Evolutionary conservation across 306 rosid genomes (phyloP).

Genomic region (Vigna unguiculata): DNA sequence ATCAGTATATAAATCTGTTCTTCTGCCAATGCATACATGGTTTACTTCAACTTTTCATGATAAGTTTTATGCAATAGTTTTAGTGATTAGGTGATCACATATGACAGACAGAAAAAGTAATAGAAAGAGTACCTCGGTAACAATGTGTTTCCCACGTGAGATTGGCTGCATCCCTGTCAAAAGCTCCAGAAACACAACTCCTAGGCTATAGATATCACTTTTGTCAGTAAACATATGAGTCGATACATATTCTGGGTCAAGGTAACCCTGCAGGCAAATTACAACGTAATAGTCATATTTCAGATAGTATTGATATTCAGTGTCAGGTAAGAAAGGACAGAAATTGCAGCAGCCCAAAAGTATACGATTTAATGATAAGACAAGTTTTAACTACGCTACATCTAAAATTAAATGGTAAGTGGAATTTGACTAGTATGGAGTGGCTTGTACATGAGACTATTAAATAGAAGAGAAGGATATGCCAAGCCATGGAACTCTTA

Average conservation of each 20-base stretch:
- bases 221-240: slow-evolving; percentile 77
- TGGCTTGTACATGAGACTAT: neutral
- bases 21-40: neutral
- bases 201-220: slow-evolving; percentile 78
- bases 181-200: slow-evolving; percentile 75
- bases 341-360: neutral
- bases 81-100: neutral
- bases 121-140: slow-evolving; percentile 62
- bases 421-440: neutral
- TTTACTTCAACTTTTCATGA: neutral
- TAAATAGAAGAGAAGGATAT: neutral
- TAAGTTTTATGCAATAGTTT: neutral
- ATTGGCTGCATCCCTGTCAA: slow-evolving; percentile 70
- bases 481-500: neutral
- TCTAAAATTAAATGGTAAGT: neutral
- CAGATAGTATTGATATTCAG: neutral
- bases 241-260: slow-evolving; percentile 76
- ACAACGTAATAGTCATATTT: slow-evolving; percentile 3
- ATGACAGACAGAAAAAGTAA: neutral
- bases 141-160: slow-evolving; percentile 71
- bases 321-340: neutral
- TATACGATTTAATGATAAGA: neutral
- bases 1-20: neutral
- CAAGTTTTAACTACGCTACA: neutral
- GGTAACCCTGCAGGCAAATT: slow-evolving; percentile 64